These are phyloP conservation scores for Nothophytophthora sp. DNA, from an alignment of 352 stramenopile genomes.

Conservation along the genomic window DNA sequence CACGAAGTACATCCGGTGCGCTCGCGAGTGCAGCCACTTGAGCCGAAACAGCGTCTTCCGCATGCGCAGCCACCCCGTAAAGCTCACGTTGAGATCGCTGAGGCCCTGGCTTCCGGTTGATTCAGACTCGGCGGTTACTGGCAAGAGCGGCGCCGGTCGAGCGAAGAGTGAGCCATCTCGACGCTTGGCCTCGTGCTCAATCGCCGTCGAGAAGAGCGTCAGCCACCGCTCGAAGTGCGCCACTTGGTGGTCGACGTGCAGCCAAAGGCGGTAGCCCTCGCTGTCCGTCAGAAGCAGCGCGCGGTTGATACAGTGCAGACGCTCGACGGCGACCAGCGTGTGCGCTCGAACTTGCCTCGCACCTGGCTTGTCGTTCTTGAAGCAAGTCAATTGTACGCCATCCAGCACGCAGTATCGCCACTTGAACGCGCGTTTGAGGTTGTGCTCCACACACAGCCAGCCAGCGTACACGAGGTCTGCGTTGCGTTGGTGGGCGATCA, in stretches of 20 bases:
- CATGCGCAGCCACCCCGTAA: constrained; percentile 34
- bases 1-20: constrained; percentile 35
- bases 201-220: constrained; percentile 13
- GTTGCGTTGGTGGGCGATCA: constrained; percentile 3
- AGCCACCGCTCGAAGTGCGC: constrained; percentile 44
- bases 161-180: constrained; percentile 22
- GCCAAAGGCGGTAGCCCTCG: constrained; percentile 30
- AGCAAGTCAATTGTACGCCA: constrained; percentile 30
- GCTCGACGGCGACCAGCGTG: constrained; percentile 30
- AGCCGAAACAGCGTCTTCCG: constrained; percentile 11
- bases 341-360: constrained; percentile 11
- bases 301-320: constrained; percentile 45
- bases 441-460: constrained; percentile 36
- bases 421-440: constrained; percentile 33
- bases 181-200: constrained; percentile 9
- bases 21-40: constrained; percentile 19
- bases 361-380: constrained; percentile 9
- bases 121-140: too few relatives aligned
- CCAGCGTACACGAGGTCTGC: constrained; percentile 23
- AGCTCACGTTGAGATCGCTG: constrained; percentile 7
- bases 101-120: too few relatives aligned
- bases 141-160: too few relatives aligned
- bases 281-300: constrained; percentile 34
- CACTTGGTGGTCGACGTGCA: constrained; percentile 33
- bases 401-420: constrained; percentile 50